phyloP scores from a whole-genome alignment of 2,329 filamentous ascomycete genomes.

The Penicillium psychrosexuale region DNA sequence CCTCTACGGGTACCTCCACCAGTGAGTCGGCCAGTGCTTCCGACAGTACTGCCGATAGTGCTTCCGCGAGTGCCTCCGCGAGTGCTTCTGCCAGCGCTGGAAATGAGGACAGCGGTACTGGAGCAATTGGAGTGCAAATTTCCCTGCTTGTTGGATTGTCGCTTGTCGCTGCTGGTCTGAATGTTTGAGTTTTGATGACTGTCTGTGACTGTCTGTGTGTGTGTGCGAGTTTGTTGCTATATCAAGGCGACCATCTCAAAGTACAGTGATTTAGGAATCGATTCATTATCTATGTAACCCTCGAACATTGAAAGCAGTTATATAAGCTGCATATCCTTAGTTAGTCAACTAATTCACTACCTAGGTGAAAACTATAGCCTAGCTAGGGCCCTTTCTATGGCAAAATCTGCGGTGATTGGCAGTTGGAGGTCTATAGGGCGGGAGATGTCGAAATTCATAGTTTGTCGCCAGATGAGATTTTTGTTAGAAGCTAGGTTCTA shows the following conservation, averaged over 20 bases:
- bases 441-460: no score
- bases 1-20: not conserved
- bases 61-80: not conserved
- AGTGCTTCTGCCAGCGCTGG: not conserved
- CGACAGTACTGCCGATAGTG: not conserved
- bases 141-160: not conserved
- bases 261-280: not conserved
- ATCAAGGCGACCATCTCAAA: not conserved
- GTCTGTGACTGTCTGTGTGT: not conserved
- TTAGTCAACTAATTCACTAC: no score
- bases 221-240: not conserved
- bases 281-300: no score
- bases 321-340: no score
- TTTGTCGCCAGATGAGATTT: no score
- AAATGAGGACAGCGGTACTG: not conserved
- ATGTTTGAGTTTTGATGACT: not conserved
- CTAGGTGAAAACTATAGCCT: no score
- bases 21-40: no score
- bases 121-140: not conserved
- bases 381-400: no score
- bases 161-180: not conserved
- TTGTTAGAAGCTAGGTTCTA: no score
- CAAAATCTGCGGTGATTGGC: no score
- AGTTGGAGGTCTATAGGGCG: no score
- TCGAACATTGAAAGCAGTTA: no score